Conservation (phyloP, 495 filamentous ascomycete genomes). For the Tricharina praecox region DNA sequence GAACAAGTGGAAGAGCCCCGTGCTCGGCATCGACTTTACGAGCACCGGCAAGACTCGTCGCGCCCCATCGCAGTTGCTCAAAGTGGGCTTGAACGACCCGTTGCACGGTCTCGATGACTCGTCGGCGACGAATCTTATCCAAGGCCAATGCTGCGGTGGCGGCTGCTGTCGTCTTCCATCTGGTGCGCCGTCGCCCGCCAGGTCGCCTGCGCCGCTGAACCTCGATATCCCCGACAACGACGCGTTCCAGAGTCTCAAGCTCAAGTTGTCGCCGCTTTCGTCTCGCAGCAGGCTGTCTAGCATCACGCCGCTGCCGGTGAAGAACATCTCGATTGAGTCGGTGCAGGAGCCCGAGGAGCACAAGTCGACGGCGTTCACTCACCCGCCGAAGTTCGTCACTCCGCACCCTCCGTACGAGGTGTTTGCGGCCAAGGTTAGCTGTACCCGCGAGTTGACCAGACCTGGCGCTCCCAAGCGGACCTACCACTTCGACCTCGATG, state of each 20-base stretch:
- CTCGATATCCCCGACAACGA: constrained; percentile 64
- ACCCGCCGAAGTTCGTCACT: constrained; percentile 78
- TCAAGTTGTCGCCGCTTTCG: constrained; percentile 59
- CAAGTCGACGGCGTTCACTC: constrained; percentile 32
- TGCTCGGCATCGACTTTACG: constrained; percentile 26
- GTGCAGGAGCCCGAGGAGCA: constrained; percentile 6
- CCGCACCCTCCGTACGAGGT: constrained; percentile 91
- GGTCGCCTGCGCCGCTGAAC: constrained; percentile 37
- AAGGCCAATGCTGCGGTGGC: constrained; percentile 72
- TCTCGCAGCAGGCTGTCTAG: constrained; percentile 50
- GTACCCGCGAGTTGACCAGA: constrained; percentile 69
- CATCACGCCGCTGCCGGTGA: constrained; percentile 50
- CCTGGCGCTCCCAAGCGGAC: constrained; percentile 91
- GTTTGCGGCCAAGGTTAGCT: constrained; percentile 65
- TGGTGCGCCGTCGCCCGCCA: constrained; percentile 29
- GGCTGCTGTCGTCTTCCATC: constrained; percentile 55
- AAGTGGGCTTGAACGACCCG: constrained; percentile 27
- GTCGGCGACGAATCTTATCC: constrained; percentile 30
- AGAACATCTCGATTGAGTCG: constrained; percentile 51
- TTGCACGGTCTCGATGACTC: constrained; percentile 16
- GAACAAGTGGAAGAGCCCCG: constrained; percentile 16
- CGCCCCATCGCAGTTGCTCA: constrained; percentile 11
- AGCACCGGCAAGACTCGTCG: constrained; percentile 30
- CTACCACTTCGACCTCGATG: constrained; percentile 90
- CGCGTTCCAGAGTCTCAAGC: constrained; percentile 58